Evolutionary conservation across 768 basidiomycete species (phyloP).

Genomic region (Omphalotus guepiniiformis): DNA sequence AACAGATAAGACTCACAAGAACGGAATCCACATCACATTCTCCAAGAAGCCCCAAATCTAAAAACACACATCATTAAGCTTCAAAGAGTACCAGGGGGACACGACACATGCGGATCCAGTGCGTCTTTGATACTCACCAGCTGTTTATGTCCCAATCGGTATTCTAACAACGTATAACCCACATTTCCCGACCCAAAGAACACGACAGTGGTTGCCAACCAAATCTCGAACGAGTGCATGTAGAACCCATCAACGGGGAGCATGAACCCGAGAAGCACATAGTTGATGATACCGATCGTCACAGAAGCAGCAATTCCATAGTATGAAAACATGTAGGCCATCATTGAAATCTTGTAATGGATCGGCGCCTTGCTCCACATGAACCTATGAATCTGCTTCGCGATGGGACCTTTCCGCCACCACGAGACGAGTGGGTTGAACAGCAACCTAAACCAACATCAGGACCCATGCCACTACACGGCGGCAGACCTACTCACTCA

Average conservation of each 20-base stretch:
- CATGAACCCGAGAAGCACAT: slow-evolving; percentile 44
- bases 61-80: slow-evolving; percentile 2
- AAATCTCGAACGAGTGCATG: slow-evolving; percentile 54
- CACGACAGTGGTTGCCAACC: slow-evolving; percentile 46
- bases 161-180: slow-evolving; percentile 45
- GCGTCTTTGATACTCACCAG: slow-evolving; percentile 9
- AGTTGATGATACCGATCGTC: slow-evolving; percentile 44
- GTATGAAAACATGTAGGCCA: slow-evolving; percentile 62
- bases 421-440: slow-evolving; percentile 80
- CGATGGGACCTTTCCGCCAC: slow-evolving; percentile 77
- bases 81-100: not conserved
- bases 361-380: slow-evolving; percentile 72
- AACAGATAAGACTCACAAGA: slow-evolving; percentile 52
- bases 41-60: slow-evolving; percentile 47
- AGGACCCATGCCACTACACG: slow-evolving; percentile 41
- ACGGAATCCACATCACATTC: slow-evolving; percentile 66
- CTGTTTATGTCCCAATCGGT: slow-evolving; percentile 38
- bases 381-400: slow-evolving; percentile 67
- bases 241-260: slow-evolving; percentile 49
- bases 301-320: slow-evolving; percentile 49
- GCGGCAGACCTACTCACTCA: too few species aligned
- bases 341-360: slow-evolving; percentile 80
- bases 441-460: slow-evolving; percentile 60
- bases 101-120: not conserved
- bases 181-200: slow-evolving; percentile 48